Base-by-base conservation (phyloP, 495 filamentous ascomycete species). In the Annulohypoxylon stygium region DNA sequence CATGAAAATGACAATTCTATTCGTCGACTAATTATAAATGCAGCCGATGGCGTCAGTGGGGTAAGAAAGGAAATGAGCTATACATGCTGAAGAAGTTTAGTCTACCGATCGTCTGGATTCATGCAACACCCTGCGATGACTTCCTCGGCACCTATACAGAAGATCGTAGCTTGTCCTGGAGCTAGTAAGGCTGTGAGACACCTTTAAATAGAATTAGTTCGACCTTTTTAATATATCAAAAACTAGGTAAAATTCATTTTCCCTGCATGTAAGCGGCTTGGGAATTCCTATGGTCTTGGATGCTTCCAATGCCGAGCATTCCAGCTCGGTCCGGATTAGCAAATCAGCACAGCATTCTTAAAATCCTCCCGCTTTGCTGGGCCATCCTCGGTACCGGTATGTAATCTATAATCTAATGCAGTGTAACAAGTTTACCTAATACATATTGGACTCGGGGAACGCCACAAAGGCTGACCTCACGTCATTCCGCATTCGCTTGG, bases 121-220 rank as follows among this genome's bases (percentile, higher is more conserved):
- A 20, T 47, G 43, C 16, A 47, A 47, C 4, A 47, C 18, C 6
- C 7, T 18, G 16, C 4, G 43, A 47, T 5, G 5, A 9, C 43
- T 20, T 20, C 16, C 39, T n/a, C 39, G 12, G 12, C 30, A 30
- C 3, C 30, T 30, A 30, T 30, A 30, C 30, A 2, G 30, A 30
- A 30, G 30, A 30, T 30, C 30, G 30, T 30, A 30, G 30, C 30
- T 30, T 30, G 30, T 39, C 37, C 8, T 7, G 8, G 11, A 18
- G 41, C 4, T 47, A 18, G 43, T 20, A 47, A 47, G 16, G 16
- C 18, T 5, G n/a, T 47, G 12, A 20, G 43, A 47, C n/a, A 18
- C 43, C 43, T 47, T 47, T 47, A 47, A 47, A 47, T 47, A 47
- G 43, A 47, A 47, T 20, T 7, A 47, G 43, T 6, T 47, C 43